Conservation (phyloP, 352 stramenopile species). For the Thalassiosira allenii region DNA sequence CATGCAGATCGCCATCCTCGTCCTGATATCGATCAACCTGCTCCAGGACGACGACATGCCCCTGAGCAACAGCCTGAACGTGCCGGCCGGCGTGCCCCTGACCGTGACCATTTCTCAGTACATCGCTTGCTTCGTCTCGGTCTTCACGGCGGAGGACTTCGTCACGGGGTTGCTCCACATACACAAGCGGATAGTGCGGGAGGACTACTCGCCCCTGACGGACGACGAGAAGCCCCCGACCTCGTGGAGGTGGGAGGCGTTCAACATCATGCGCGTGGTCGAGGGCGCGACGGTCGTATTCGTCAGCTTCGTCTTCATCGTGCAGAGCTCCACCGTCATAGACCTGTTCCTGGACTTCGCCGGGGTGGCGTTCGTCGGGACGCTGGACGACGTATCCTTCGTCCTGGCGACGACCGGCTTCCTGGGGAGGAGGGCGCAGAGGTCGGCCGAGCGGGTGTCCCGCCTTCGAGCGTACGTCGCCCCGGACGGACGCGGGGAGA, state of each 20-base stretch:
- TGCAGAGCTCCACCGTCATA: slow-evolving; percentile 22
- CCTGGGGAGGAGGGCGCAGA: too few species aligned
- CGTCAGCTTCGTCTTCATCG: slow-evolving; percentile 28
- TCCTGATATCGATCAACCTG: slow-evolving; percentile 13
- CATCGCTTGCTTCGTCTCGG: slow-evolving; percentile 27
- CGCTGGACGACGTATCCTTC: slow-evolving; percentile 16
- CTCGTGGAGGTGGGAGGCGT: slow-evolving; percentile 14
- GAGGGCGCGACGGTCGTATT: slow-evolving; percentile 16
- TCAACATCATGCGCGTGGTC: slow-evolving; percentile 16
- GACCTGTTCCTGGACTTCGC: slow-evolving; percentile 42
- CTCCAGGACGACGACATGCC: neutral
- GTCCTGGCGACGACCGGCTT: neutral
- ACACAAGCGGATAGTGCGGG: neutral
- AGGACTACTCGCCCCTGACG: too few species aligned
- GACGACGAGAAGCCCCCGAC: neutral
- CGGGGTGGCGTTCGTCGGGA: slow-evolving; percentile 23
- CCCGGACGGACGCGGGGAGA: too few species aligned
- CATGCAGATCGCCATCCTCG: slow-evolving; percentile 13
- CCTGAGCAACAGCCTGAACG: slow-evolving; percentile 4
- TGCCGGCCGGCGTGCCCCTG: neutral
- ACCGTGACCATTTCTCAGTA: slow-evolving; percentile 9
- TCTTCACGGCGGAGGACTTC: slow-evolving; percentile 32
- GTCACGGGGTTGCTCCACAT: neutral
- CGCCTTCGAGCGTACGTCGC: too few species aligned
- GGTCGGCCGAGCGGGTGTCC: too few species aligned